phyloP scores from a whole-genome alignment of 2,329 filamentous ascomycete genomes.

The Fusarium sp. region DNA sequence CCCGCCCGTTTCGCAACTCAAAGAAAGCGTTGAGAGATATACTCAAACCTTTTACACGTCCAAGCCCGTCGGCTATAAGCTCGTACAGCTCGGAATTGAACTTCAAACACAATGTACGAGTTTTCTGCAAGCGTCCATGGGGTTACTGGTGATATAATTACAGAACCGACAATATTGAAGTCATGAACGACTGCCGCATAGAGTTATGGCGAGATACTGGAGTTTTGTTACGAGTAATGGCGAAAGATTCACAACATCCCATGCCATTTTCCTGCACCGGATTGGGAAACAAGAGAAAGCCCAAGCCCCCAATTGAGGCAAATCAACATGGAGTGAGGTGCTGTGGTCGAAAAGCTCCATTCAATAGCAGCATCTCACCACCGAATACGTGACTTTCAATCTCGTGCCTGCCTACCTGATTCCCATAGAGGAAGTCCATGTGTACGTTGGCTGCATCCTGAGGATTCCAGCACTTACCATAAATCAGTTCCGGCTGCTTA shows the following conservation, averaged over 20 bases:
- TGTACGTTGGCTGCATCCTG: neutral
- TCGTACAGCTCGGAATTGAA: neutral
- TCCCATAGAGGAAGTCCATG: neutral
- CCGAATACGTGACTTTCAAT: constrained; percentile 3
- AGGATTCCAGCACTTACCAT: constrained; percentile 1
- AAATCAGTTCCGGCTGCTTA: neutral
- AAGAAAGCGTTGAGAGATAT: neutral
- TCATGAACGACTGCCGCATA: neutral
- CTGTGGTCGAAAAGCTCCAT: constrained; percentile 1
- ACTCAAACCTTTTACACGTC: too few species aligned
- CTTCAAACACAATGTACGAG: accelerated
- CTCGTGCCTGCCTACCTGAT: neutral
- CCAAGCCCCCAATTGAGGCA: neutral
- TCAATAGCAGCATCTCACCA: neutral
- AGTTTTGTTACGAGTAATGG: constrained; percentile 5
- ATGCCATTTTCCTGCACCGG: neutral
- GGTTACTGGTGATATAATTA: neutral
- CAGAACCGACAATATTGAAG: neutral
- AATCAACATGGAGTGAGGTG: constrained; percentile 5
- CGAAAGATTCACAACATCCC: constrained; percentile 3
- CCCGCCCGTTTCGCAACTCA: neutral
- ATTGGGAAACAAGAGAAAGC: neutral
- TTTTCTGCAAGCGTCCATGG: neutral
- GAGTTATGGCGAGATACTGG: neutral
- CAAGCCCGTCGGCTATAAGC: too few species aligned